These are phyloP conservation scores for Tolypocladium ophioglossoides DNA, from an alignment of 2,329 filamentous ascomycete genomes.

Conservation along the genomic window DNA sequence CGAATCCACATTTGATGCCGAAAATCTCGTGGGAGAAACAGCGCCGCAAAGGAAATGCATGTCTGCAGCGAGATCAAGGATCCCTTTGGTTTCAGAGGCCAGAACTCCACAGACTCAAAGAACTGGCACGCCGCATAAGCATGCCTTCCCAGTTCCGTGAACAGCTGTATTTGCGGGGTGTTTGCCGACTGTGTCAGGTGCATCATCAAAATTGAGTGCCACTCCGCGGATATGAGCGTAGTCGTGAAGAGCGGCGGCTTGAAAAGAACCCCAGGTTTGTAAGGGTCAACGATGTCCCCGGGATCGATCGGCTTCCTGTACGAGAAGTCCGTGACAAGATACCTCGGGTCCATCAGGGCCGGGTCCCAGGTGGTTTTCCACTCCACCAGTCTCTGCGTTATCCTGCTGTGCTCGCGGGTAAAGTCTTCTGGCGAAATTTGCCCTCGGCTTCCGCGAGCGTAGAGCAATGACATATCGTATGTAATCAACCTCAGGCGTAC, in stretches of 20 bases:
- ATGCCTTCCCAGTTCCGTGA: constrained; percentile 45
- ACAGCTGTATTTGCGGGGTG: constrained; percentile 37
- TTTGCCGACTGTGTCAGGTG: constrained; percentile 63
- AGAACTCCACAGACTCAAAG: constrained; percentile 68
- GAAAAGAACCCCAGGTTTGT: constrained; percentile 58
- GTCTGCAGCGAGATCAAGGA: constrained; percentile 64
- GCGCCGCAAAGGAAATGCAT: constrained; percentile 60
- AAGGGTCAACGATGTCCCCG: constrained; percentile 65
- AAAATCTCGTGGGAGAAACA: constrained; percentile 70
- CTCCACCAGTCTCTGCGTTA: constrained; percentile 35
- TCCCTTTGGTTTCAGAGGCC: constrained; percentile 59
- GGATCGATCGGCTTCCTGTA: constrained; percentile 39
- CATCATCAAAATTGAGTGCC: constrained; percentile 70
- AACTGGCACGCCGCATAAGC: constrained; percentile 65
- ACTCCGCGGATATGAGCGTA: constrained; percentile 67
- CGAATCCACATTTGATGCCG: constrained; percentile 71
- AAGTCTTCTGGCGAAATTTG: constrained; percentile 58
- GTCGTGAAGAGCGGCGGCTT: constrained; percentile 60
- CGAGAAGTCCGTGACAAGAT: constrained; percentile 54
- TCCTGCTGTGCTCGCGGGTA: constrained; percentile 43
- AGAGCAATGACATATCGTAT: constrained; percentile 70
- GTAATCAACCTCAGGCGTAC: constrained; percentile 62
- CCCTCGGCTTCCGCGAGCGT: constrained; percentile 55
- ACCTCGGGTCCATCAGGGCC: constrained; percentile 47
- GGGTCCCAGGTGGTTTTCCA: constrained; percentile 50